Evolutionary conservation across 2,329 filamentous ascomycete species (phyloP), one percentile per base, ranked within the genome.

Genomic region (Talaromyces verruculosus): DNA sequence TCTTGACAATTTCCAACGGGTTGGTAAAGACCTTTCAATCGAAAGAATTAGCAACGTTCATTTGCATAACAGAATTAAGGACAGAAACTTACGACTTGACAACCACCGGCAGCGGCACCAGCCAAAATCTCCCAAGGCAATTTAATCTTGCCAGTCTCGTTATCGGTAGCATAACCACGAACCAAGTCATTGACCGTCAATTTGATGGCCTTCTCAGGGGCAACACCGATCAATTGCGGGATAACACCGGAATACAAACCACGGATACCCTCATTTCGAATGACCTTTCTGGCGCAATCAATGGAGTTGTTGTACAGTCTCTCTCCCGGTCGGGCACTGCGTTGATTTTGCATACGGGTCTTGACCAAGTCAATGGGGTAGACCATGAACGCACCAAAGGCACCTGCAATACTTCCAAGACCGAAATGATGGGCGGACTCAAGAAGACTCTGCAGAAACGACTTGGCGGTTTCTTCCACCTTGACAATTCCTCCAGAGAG

Each of bases 121-220:
- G 95, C 91, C 55, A 99, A 69, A 67, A 98, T 82, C 81, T 99
- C 95, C 68, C 88, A 83, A 35, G 83, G 81, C 72, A 87, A 80
- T 74, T 83, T 85, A 74, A 99, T 97, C 67, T 87, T 83, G 60
- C 91, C 90, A 49, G 86, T 88, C 69, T 92, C 86, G 74, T 88
- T 87, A 73, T 92, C 89, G 3, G 89, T 91, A 74, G 93, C 89
- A 70, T 86, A 84, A 8, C 86, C 85, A 74, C 95, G 89, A 25
- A 96, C 92, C 64, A 99, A 81, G 76, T 99, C 95, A 80, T 99
- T 99, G 74, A 99, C 93, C 0, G 95, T 99, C 69, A 99, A 87
- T 84, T 99, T 99, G 83, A 99, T 99, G 72, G 95, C 95, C 84
- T 99, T 99, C 79, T 99, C 95, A 1, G 95, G 95, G n/a, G 95